Evolutionary conservation across 2,329 filamentous ascomycete species (phyloP).

Genomic region (Ophiostoma sp.): DNA sequence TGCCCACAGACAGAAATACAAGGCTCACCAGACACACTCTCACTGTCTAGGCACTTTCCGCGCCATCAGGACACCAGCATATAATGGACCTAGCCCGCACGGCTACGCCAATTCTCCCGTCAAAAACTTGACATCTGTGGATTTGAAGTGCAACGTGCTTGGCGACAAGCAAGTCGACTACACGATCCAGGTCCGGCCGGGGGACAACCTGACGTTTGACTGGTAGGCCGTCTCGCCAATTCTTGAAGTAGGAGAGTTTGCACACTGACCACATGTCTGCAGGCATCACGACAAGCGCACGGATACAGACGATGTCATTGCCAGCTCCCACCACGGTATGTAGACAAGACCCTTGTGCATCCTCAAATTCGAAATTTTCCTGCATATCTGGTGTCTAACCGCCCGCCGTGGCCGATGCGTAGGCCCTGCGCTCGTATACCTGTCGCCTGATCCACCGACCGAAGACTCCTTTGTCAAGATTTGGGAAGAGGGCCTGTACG

Average conservation of each 20-base stretch:
- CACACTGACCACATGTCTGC: not conserved
- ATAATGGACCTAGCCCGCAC: conserved; percentile 39
- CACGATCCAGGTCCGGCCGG: conserved; percentile 38
- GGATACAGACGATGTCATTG: conserved; percentile 38
- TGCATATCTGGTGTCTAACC: not conserved
- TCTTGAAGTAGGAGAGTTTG: not conserved
- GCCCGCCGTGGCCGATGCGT: not conserved
- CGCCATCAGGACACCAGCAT: conserved; percentile 31
- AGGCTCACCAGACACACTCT: not conserved
- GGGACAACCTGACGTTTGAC: conserved; percentile 43
- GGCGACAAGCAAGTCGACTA: conserved; percentile 40
- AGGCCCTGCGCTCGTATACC: conserved; percentile 43
- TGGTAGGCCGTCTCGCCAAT: conserved; percentile 30
- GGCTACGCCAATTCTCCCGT: conserved; percentile 44
- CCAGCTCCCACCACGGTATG: conserved; percentile 32
- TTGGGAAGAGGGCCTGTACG: conserved; percentile 41
- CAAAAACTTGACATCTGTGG: conserved; percentile 41
- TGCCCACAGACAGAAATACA: not conserved
- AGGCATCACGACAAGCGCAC: conserved; percentile 42
- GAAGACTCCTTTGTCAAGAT: conserved; percentile 43
- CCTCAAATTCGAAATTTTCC: not conserved
- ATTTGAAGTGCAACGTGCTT: conserved; percentile 43
- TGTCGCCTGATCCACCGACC: conserved; percentile 41
- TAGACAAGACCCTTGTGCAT: not conserved
- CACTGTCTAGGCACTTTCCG: conserved; percentile 26